phyloP scores from a whole-genome alignment of 345 rosid genomes.

The Camelina laxa region DNA sequence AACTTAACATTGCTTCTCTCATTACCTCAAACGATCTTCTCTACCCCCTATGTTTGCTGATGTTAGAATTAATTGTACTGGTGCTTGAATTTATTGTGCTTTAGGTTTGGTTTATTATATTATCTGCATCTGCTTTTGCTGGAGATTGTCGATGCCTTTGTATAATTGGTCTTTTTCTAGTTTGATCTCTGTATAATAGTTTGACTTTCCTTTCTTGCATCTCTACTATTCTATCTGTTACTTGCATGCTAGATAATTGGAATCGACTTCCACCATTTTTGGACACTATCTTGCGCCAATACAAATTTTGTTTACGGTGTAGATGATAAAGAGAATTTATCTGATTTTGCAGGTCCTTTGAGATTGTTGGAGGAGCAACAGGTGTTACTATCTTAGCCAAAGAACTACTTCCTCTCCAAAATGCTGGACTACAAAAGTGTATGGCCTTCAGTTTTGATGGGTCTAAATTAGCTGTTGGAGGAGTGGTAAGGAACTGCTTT shows the following conservation, averaged over 20 bases:
- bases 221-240: neutral
- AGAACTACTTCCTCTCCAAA: constrained; percentile 63
- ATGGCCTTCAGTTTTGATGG: constrained; percentile 89
- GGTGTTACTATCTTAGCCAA: constrained; percentile 57
- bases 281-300: constrained; percentile 13
- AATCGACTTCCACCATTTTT: constrained; percentile 8
- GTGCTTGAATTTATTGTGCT: neutral
- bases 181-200: neutral
- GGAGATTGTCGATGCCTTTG: neutral
- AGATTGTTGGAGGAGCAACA: constrained; percentile 57
- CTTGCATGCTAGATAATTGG: neutral
- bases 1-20: constrained; percentile 6
- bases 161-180: neutral
- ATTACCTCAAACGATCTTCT: neutral
- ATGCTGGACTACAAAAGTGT: constrained; percentile 81
- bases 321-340: constrained; percentile 14
- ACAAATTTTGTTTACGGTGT: constrained; percentile 1
- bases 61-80: constrained; percentile 4
- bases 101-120: constrained; percentile 12
- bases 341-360: constrained; percentile 67
- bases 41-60: neutral
- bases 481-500: constrained; percentile 63
- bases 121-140: neutral
- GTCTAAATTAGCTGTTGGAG: constrained; percentile 84
- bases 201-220: constrained; percentile 4